These are phyloP conservation scores for Quercus rubra DNA, from an alignment of 306 rosid species.

Conservation along the genomic window DNA sequence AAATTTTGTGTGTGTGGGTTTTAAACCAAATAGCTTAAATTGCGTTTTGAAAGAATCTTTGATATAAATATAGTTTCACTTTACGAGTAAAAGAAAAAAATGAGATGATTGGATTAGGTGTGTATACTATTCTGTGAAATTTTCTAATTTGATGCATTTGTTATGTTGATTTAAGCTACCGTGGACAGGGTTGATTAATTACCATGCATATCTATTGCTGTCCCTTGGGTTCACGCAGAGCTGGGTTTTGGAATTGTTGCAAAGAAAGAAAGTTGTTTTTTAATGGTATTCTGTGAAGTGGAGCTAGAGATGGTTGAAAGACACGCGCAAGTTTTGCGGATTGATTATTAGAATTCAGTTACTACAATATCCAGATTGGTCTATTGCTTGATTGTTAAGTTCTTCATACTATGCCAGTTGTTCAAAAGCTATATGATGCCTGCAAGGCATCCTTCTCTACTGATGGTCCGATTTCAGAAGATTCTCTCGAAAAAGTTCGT, in stretches of 20 bases:
- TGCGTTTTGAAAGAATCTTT: too few species aligned
- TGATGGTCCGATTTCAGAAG: conserved; percentile 37
- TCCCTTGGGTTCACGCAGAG: conserved; percentile 4
- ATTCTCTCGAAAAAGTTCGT: conserved; percentile 33
- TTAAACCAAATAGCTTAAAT: too few species aligned
- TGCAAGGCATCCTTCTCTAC: conserved; percentile 37
- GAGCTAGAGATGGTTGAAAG: conserved; percentile 5
- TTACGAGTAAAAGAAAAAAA: too few species aligned
- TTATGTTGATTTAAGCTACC: not conserved
- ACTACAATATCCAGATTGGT: conserved; percentile 22
- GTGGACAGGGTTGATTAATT: not conserved
- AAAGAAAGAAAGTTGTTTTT: conserved; percentile 34
- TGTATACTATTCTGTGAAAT: not conserved
- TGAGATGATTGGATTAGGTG: not conserved
- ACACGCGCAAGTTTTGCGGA: not conserved
- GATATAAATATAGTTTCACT: too few species aligned
- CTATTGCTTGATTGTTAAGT: not conserved
- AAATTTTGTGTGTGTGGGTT: not conserved
- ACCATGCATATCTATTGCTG: conserved; percentile 11
- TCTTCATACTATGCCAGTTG: conserved; percentile 29
- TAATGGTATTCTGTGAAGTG: conserved; percentile 16
- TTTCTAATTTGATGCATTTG: not conserved
- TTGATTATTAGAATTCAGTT: conserved; percentile 5
- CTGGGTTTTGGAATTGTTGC: conserved; percentile 30
- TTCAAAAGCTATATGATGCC: conserved; percentile 40